Conservation (phyloP, 2,329 filamentous ascomycete genomes). For the Emergomyces africanus region DNA sequence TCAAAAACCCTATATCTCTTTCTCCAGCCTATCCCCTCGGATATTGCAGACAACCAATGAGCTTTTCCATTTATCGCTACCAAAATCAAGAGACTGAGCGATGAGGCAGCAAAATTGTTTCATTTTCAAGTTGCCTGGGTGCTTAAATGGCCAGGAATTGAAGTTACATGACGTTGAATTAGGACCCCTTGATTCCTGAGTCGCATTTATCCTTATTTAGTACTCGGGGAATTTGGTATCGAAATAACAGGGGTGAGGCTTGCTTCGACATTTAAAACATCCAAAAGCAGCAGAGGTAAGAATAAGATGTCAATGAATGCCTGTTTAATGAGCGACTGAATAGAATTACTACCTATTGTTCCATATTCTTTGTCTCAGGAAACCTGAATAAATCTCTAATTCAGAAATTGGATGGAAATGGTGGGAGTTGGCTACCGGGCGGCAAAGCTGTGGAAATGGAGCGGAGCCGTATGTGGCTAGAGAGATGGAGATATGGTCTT, state of each 20-base stretch:
- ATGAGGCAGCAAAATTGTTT: not conserved
- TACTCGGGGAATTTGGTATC: not conserved
- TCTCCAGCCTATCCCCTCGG: not conserved
- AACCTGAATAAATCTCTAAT: not conserved
- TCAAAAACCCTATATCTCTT: not conserved
- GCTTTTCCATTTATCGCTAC: not conserved
- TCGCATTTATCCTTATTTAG: not conserved
- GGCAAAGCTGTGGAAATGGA: not conserved
- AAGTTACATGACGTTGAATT: not conserved
- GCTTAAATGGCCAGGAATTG: not conserved
- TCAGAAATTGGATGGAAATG: not conserved
- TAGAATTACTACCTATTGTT: not conserved
- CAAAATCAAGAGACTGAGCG: not conserved
- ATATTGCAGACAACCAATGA: not conserved
- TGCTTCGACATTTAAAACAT: not conserved
- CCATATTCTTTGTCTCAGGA: not conserved
- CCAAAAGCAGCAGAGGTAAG: not conserved
- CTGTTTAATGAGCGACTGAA: not conserved
- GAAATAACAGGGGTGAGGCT: not conserved
- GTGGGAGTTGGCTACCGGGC: not conserved
- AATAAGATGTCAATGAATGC: not conserved
- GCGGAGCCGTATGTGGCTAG: not conserved
- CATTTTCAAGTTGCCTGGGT: not conserved
- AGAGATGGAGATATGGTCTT: not conserved
- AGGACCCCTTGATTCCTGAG: not conserved